A percentile compares a stretch with the other conserved stretches of the same genome.
phyloP scores from a whole-genome alignment of 1,284 basidiomycete species.

The Sanghuangporus baumii region DNA sequence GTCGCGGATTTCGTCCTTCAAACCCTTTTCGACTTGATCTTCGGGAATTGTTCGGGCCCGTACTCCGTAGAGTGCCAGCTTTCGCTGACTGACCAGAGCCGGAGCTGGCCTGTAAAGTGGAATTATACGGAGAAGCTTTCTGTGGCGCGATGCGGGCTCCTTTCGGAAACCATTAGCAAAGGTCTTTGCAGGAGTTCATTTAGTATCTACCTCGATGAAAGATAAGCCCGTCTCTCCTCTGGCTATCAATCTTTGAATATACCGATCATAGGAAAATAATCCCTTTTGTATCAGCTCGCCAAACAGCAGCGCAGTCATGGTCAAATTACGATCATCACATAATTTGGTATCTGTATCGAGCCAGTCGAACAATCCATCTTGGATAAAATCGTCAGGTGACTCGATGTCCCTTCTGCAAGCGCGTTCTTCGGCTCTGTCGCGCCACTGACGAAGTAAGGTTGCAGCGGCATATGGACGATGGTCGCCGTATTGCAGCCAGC shows the following conservation, averaged over 20 bases:
- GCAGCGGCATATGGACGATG: conserved; percentile 81
- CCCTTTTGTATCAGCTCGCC: conserved; percentile 74
- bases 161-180: conserved; percentile 14
- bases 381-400: conserved; percentile 54
- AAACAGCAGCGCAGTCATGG: conserved; percentile 65
- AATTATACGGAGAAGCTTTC: conserved; percentile 61
- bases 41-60: conserved; percentile 63
- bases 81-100: conserved; percentile 60
- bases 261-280: conserved; percentile 80
- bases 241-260: conserved; percentile 81
- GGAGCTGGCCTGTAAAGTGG: conserved; percentile 53
- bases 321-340: conserved; percentile 51
- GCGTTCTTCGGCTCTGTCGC: conserved; percentile 55
- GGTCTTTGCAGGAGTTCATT: neutral
- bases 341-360: conserved; percentile 66
- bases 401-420: conserved; percentile 52
- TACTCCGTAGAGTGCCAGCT: conserved; percentile 59
- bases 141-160: conserved; percentile 51
- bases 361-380: conserved; percentile 82
- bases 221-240: conserved; percentile 65
- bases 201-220: conserved; percentile 40
- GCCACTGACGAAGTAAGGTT: conserved; percentile 70
- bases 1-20: conserved; percentile 60
- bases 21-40: conserved; percentile 58
- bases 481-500: conserved; percentile 77